A percentile compares a stretch with the other conserved stretches of the same genome.
These are phyloP conservation scores for Nannochloris sp. DNA, from an alignment of 139 green algal genomes.

Conservation along the genomic window DNA sequence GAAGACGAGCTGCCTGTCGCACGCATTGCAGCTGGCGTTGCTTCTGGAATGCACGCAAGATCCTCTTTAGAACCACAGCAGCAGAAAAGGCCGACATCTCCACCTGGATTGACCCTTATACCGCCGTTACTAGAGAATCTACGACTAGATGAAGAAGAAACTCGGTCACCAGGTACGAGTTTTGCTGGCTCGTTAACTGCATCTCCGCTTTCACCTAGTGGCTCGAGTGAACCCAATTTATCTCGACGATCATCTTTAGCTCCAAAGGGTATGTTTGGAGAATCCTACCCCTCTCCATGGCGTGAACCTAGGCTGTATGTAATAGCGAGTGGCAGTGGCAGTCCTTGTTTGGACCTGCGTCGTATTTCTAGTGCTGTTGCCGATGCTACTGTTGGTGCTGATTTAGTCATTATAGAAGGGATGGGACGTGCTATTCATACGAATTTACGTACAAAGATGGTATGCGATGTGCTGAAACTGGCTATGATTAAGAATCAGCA, in stretches of 20 bases:
- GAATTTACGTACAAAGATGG: constrained; percentile 64
- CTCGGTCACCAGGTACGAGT: too few relatives aligned
- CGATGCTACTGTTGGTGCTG: constrained; percentile 65
- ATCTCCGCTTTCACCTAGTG: too few relatives aligned
- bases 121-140: too few relatives aligned
- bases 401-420: constrained; percentile 94
- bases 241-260: background rate
- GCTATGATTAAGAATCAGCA: constrained; percentile 96
- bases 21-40: background rate
- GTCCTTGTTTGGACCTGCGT: constrained; percentile 91
- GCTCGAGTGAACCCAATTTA: too few relatives aligned
- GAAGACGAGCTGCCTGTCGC: background rate
- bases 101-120: too few relatives aligned
- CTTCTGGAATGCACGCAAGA: background rate
- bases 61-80: background rate
- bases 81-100: too few relatives aligned
- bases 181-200: too few relatives aligned
- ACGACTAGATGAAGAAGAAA: too few relatives aligned
- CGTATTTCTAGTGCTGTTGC: constrained; percentile 64
- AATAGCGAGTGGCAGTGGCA: constrained; percentile 72
- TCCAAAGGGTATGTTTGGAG: constrained; percentile 30
- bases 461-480: constrained; percentile 89
- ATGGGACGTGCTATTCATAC: constrained; percentile 90
- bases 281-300: constrained; percentile 24
- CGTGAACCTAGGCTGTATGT: constrained; percentile 60